These are phyloP conservation scores for Pseudotsuga menziesii DNA, from an alignment of 75 land plant genomes.

Conservation along the genomic window DNA sequence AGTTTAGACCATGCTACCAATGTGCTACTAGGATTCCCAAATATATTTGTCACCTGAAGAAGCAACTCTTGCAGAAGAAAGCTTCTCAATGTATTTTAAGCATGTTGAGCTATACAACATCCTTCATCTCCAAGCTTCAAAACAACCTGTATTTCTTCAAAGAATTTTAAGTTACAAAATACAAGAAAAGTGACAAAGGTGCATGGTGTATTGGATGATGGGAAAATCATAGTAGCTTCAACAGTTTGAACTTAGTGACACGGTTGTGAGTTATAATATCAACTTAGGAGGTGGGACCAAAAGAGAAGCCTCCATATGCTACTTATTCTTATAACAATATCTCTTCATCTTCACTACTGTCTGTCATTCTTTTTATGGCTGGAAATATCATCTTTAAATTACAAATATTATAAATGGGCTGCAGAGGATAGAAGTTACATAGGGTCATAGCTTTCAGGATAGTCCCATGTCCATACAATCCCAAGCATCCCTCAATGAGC, in stretches of 20 bases:
- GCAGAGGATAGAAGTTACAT: slow-evolving; percentile 71
- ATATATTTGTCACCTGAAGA: slow-evolving; percentile 49
- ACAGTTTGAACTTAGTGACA: slow-evolving; percentile 3
- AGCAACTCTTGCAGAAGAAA: slow-evolving; percentile 71
- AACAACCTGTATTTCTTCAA: too few species aligned
- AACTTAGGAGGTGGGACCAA: slow-evolving; percentile 43
- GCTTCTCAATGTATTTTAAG: slow-evolving; percentile 79
- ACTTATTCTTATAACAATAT: slow-evolving; percentile 29
- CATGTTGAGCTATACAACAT: slow-evolving; percentile 92
- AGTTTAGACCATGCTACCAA: too few species aligned
- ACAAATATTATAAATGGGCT: slow-evolving; percentile 51
- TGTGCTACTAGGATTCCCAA: slow-evolving; percentile 58
- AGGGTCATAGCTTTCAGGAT: too few species aligned
- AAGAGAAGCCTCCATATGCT: slow-evolving; percentile 43
- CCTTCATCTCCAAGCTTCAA: slow-evolving; percentile 59
- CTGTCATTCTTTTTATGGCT: slow-evolving; percentile 38
- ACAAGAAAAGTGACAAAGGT: too few species aligned
- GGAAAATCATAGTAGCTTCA: neutral
- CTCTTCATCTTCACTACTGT: slow-evolving; percentile 34
- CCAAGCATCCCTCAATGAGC: too few species aligned
- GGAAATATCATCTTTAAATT: slow-evolving; percentile 82
- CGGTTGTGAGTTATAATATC: slow-evolving; percentile 21
- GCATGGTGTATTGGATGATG: neutral
- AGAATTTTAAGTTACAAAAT: too few species aligned
- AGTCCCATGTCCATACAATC: too few species aligned